Conservation (phyloP, 2,329 filamentous ascomycete genomes). For the Aspergillus uvarum region DNA sequence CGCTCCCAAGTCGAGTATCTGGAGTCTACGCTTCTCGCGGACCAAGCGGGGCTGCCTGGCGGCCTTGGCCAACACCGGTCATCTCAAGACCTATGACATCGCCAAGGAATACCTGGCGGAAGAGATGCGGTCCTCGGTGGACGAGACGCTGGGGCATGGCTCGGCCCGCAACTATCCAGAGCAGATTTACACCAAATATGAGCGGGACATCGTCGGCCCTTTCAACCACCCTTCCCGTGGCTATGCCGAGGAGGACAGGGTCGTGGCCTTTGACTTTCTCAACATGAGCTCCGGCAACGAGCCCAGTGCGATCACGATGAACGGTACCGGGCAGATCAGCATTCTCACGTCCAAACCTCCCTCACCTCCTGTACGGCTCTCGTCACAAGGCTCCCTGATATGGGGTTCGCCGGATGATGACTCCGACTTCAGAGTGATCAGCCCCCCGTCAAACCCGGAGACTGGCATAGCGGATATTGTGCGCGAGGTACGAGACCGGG, state of each 20-base stretch:
- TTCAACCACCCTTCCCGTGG: conserved; percentile 47
- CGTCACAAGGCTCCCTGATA: conserved; percentile 37
- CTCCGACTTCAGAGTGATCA: conserved; percentile 32
- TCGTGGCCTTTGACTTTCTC: conserved; percentile 63
- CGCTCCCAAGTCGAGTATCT: conserved; percentile 55
- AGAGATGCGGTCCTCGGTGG: conserved; percentile 39
- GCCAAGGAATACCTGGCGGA: conserved; percentile 51
- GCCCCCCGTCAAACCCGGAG: conserved; percentile 30
- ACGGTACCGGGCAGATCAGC: conserved; percentile 52
- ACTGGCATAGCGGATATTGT: conserved; percentile 32
- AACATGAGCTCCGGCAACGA: conserved; percentile 48
- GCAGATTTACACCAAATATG: conserved; percentile 46
- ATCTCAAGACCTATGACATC: conserved; percentile 58
- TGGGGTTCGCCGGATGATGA: conserved; percentile 30
- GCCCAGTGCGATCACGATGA: conserved; percentile 54
- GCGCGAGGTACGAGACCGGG: conserved; percentile 28
- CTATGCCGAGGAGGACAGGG: conserved; percentile 47
- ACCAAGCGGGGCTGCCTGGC: conserved; percentile 58
- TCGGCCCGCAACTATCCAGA: conserved; percentile 44
- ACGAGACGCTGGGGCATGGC: conserved; percentile 41
- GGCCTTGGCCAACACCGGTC: conserved; percentile 59
- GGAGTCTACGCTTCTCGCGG: conserved; percentile 62
- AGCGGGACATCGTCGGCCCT: conserved; percentile 48
- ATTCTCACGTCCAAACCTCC: conserved; percentile 49
- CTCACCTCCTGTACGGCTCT: conserved; percentile 39